Evolutionary conservation across 83 land plant species (phyloP).

Genomic region (Picea mariana): DNA sequence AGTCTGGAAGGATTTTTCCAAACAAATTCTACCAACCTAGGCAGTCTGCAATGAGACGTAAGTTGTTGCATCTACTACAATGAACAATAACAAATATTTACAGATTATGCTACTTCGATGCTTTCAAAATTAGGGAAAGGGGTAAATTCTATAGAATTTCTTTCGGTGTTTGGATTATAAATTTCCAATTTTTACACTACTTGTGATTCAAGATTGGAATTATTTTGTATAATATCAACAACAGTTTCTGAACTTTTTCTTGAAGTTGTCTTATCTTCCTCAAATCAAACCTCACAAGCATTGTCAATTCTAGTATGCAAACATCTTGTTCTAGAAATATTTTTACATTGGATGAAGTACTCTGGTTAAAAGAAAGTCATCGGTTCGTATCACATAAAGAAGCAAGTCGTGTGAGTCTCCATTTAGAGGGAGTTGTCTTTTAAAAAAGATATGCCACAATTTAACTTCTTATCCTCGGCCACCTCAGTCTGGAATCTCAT

Average conservation of each 20-base stretch:
- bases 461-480: no score
- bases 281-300: neutral
- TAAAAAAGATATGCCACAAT: no score
- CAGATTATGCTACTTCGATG: constrained; percentile 70
- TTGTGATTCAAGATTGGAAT: neutral
- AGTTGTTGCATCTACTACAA: constrained; percentile 77
- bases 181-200: neutral
- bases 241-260: constrained; percentile 4
- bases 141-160: constrained; percentile 19
- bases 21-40: constrained; percentile 64
- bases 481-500: no score
- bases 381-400: no score
- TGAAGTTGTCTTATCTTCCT: neutral
- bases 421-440: no score
- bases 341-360: neutral
- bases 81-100: constrained; percentile 91
- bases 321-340: neutral
- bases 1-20: no score
- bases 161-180: neutral
- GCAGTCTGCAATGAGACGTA: constrained; percentile 90
- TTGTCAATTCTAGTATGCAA: neutral
- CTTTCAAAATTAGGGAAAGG: constrained; percentile 41
- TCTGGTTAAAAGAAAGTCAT: no score
- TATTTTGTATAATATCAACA: neutral
- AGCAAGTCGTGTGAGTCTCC: no score